phyloP scores from a whole-genome alignment of 148 eudicot genomes.

The Rhododendron ferrugineum region DNA sequence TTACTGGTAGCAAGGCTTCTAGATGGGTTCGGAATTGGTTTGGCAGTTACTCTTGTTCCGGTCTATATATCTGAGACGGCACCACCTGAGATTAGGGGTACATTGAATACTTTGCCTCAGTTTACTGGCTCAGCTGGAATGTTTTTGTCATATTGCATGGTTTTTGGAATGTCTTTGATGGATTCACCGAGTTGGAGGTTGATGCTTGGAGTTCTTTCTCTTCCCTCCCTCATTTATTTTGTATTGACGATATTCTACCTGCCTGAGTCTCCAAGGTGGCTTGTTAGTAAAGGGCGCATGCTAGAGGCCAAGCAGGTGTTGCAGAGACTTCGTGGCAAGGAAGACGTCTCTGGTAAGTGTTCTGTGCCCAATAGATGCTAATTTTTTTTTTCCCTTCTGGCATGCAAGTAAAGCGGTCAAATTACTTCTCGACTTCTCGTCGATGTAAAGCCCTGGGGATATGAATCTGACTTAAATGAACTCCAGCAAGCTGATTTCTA shows the following conservation, averaged over 20 bases:
- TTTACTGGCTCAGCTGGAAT: conserved; percentile 81
- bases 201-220: conserved; percentile 81
- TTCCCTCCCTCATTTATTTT: conserved; percentile 79
- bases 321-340: conserved; percentile 67
- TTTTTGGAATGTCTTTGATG: conserved; percentile 80
- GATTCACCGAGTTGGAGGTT: conserved; percentile 75
- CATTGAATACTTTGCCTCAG: conserved; percentile 81
- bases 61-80: conserved; percentile 90
- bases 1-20: conserved; percentile 73
- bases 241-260: conserved; percentile 48
- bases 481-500: not conserved
- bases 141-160: conserved; percentile 79
- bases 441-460: not conserved
- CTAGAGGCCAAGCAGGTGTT: conserved; percentile 72
- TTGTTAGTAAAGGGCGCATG: conserved; percentile 91
- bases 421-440: not conserved
- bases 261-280: conserved; percentile 98
- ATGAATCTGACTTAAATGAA: not conserved
- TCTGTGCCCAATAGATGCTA: not conserved
- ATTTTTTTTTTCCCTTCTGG: not conserved
- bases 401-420: not conserved
- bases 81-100: conserved; percentile 83
- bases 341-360: conserved; percentile 69
- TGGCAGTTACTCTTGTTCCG: conserved; percentile 84
- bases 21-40: conserved; percentile 88